Base-by-base conservation (phyloP, 306 rosid genomes). In the Alnus glutinosa region DNA sequence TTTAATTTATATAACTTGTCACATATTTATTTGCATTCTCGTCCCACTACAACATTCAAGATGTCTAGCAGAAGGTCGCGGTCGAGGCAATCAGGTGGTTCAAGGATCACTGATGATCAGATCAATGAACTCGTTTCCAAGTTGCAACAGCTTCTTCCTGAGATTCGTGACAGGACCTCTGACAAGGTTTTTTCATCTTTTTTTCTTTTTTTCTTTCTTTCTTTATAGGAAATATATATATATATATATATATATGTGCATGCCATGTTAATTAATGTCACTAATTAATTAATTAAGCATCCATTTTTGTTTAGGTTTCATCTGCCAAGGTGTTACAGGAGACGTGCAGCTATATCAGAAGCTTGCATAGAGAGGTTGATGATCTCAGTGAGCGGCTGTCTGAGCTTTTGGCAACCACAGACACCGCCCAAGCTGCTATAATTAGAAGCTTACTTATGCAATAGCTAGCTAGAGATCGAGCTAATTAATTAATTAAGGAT, bases 81-180 rank as follows among this genome's bases (percentile, higher is more conserved):
- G 57, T 85, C 98, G 16, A 88, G 94, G 81, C 98, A 95, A 78
- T 79, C 97, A 42, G 78, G 88, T 72, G 81, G 87, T 42, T 88
- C 99, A 18, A 91, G 97, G 74, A 96, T 96, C 83, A 85, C 90
- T 0, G 99, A 96, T n/a, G 98, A 93, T 81, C 99, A 96, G 89
- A 96, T 96, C 85, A 83, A 89, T 70, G 99, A 96, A 76, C 99
- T 93, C 18, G 98, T 93, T 74, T 87, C 98, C 75, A 96, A 93
- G 88, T 84, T 96, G 86, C 98, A 93, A 44, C 98, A 93, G 54
- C 97, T 96, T 81, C 96, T 96, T 69, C 98, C 99, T 2, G 98
- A 96, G 91, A 91, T 96, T 88, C 97, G 97, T 4, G 79, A 89
- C 16, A 77, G 88, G 51, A 87, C 79, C 39, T 91, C 99, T 12